phyloP scores from a whole-genome alignment of 768 basidiomycete species.

The Myochromella boudieri region DNA sequence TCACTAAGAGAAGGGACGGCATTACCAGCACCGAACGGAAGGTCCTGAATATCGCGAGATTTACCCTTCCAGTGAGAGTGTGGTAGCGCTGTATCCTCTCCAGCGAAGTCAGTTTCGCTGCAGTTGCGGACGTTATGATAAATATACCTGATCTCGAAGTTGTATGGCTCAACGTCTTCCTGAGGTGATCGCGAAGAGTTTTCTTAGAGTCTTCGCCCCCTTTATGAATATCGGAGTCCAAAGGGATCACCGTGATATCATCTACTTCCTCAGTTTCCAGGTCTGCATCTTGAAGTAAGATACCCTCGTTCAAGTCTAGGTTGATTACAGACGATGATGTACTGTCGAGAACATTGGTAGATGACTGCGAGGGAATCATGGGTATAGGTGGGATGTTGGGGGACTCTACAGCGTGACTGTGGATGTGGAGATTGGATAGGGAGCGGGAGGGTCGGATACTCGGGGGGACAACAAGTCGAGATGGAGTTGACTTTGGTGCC shows the following conservation, averaged over 20 bases:
- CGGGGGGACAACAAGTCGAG: conserved; percentile 53
- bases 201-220: conserved; percentile 62
- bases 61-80: conserved; percentile 31
- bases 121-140: not conserved
- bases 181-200: conserved; percentile 66
- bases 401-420: conserved; percentile 42
- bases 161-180: conserved; percentile 60
- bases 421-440: conserved; percentile 55
- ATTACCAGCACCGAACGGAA: conserved; percentile 40
- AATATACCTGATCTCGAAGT: conserved; percentile 46
- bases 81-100: conserved; percentile 28
- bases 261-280: conserved; percentile 57
- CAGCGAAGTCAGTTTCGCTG: conserved; percentile 4
- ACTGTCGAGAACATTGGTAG: conserved; percentile 48
- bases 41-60: conserved; percentile 34
- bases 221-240: conserved; percentile 38
- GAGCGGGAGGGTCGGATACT: conserved; percentile 54
- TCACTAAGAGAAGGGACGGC: not conserved
- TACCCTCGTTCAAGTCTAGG: conserved; percentile 65
- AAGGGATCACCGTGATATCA: conserved; percentile 43
- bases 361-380: conserved; percentile 23
- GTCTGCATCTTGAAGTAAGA: conserved; percentile 71
- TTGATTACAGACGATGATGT: conserved; percentile 73
- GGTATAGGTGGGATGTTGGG: conserved; percentile 31
- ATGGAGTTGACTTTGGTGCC: conserved; percentile 38